Percentiles rank a stretch among this genome's conserved stretches.
These are phyloP conservation scores for Amaranthus hypochondriacus DNA, from an alignment of 148 eudicot genomes.

Conservation along the genomic window DNA sequence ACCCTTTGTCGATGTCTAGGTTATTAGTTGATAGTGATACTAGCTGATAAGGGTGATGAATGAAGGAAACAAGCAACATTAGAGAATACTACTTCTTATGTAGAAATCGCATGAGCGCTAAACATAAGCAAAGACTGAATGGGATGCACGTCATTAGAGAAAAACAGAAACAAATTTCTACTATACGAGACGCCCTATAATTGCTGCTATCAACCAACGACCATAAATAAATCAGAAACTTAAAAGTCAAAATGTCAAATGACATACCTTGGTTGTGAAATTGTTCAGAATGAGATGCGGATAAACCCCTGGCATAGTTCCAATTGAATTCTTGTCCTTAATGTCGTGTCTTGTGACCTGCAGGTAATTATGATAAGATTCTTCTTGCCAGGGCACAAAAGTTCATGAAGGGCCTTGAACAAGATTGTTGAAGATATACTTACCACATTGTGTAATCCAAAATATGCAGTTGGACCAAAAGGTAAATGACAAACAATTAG, in stretches of 20 bases:
- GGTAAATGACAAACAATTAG: slow-evolving; percentile 83
- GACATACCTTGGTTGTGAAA: slow-evolving; percentile 65
- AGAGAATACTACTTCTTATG: neutral
- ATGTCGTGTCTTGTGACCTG: slow-evolving; percentile 97
- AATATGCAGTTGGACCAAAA: slow-evolving; percentile 97
- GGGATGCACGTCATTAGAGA: no score
- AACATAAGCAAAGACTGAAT: neutral
- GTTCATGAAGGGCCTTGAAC: slow-evolving; percentile 7
- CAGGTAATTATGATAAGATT: slow-evolving; percentile 20
- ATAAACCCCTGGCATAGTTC: slow-evolving; percentile 91
- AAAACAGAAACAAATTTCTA: neutral
- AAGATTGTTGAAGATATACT: slow-evolving; percentile 25
- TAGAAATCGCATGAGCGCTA: neutral
- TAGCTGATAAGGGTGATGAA: no score
- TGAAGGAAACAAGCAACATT: neutral
- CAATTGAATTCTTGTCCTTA: slow-evolving; percentile 87
- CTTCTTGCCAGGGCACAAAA: slow-evolving; percentile 3
- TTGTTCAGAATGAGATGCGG: slow-evolving; percentile 84
- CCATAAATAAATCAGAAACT: neutral
- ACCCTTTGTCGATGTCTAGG: neutral
- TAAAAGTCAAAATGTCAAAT: neutral
- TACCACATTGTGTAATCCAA: slow-evolving; percentile 89
- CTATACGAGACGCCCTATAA: neutral
- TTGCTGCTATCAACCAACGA: neutral
- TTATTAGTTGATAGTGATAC: neutral